Percentiles rank a stretch among this genome's conserved stretches.
phyloP scores from a whole-genome alignment of 1,284 basidiomycete species.

The Vanrija sp. region DNA sequence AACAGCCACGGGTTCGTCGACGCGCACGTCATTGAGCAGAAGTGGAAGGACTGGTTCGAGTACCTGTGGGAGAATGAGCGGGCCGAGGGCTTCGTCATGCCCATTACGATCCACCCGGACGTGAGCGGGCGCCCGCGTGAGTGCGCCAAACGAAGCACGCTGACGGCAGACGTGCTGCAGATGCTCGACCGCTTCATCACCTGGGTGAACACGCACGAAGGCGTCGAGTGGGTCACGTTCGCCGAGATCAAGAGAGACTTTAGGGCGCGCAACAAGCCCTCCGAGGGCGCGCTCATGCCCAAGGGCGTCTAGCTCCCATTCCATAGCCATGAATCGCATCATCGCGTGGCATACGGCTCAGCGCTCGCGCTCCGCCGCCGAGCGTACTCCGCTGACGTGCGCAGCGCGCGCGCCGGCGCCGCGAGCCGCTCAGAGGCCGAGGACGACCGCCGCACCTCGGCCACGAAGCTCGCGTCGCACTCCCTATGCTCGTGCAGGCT shows the following conservation, averaged over 20 bases:
- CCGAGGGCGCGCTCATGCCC: conserved; percentile 36
- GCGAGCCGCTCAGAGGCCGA: too few relatives aligned
- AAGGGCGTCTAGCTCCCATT: conserved; percentile 2
- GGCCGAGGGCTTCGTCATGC: conserved; percentile 58
- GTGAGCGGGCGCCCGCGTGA: conserved; percentile 55
- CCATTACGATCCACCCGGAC: conserved; percentile 72
- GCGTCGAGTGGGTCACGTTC: conserved; percentile 70
- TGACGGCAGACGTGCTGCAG: conserved; percentile 56
- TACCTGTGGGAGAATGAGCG: conserved; percentile 56
- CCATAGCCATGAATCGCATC: too few relatives aligned
- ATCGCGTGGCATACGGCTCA: too few relatives aligned
- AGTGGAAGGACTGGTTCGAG: conserved; percentile 71
- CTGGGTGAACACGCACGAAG: conserved; percentile 68
- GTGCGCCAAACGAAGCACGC: conserved; percentile 3
- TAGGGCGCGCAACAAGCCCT: conserved; percentile 19
- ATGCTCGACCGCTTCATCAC: conserved; percentile 78
- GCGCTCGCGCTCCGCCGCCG: too few relatives aligned
- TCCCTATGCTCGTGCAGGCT: too few relatives aligned
- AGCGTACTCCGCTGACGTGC: too few relatives aligned
- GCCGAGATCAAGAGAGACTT: conserved; percentile 40
- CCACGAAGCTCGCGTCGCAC: too few relatives aligned
- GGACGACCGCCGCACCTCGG: too few relatives aligned
- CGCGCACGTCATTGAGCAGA: conserved; percentile 62
- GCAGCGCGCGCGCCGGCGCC: too few relatives aligned
- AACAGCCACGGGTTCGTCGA: conserved; percentile 74